Percentiles rank a stretch among this genome's conserved stretches.
Conservation (phyloP, 495 filamentous ascomycete genomes). For the Neurospora tetraspora region DNA sequence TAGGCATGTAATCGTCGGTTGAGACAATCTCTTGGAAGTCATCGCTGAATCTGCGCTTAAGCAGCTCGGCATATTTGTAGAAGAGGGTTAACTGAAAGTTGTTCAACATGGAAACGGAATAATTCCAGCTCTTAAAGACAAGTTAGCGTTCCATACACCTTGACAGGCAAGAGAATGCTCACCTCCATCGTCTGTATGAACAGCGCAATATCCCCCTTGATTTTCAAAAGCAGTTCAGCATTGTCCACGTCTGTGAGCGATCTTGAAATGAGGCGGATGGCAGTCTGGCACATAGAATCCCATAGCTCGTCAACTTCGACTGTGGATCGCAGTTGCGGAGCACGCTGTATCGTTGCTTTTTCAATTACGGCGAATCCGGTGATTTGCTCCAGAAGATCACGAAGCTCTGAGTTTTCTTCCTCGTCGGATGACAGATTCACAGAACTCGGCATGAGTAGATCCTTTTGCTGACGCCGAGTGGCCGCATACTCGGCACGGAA, state of each 20-base stretch:
- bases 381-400: slow-evolving; percentile 82
- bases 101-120: slow-evolving; percentile 72
- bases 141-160: slow-evolving; percentile 7
- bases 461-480: slow-evolving; percentile 83
- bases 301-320: slow-evolving; percentile 94
- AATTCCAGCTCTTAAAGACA: slow-evolving; percentile 63
- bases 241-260: slow-evolving; percentile 69
- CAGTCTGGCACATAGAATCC: slow-evolving; percentile 93
- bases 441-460: slow-evolving; percentile 66
- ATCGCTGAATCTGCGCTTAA: slow-evolving; percentile 81
- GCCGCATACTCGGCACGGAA: slow-evolving; percentile 85
- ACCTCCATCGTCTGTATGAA: slow-evolving; percentile 98
- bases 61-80: slow-evolving; percentile 83
- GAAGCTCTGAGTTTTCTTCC: slow-evolving; percentile 51
- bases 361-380: slow-evolving; percentile 96
- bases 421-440: slow-evolving; percentile 68
- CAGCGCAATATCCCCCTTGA: slow-evolving; percentile 81
- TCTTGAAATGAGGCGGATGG: slow-evolving; percentile 67
- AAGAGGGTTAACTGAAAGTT: slow-evolving; percentile 77
- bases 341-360: slow-evolving; percentile 80
- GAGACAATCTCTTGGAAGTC: slow-evolving; percentile 96
- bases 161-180: slow-evolving; percentile 13
- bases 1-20: slow-evolving; percentile 98
- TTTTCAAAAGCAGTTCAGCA: slow-evolving; percentile 76
- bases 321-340: slow-evolving; percentile 67